Conservation (phyloP, 2,329 filamentous ascomycete species). For the Pseudopithomyces chartarum region DNA sequence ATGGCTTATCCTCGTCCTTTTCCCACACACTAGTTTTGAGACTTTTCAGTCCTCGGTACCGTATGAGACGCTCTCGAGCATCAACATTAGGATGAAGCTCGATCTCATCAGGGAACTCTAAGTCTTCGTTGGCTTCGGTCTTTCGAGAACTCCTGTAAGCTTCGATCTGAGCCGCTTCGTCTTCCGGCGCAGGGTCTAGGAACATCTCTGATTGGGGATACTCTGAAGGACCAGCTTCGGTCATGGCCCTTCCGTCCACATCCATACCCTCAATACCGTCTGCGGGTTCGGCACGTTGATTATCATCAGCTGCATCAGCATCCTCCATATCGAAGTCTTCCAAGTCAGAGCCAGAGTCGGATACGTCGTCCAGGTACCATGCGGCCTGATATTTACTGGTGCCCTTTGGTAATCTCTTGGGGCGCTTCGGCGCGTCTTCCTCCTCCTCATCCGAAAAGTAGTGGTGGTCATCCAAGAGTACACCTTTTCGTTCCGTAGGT, state of each 20-base stretch:
- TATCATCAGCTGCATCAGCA: constrained; percentile 55
- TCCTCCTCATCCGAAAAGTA: constrained; percentile 92
- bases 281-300: constrained; percentile 68
- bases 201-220: constrained; percentile 96
- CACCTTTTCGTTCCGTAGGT: constrained; percentile 70
- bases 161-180: constrained; percentile 81
- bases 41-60: constrained; percentile 92
- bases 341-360: constrained; percentile 83
- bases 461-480: constrained; percentile 93
- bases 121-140: constrained; percentile 83
- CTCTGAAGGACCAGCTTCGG: constrained; percentile 81
- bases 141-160: constrained; percentile 79
- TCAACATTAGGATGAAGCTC: constrained; percentile 87
- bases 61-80: constrained; percentile 80
- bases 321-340: constrained; percentile 66
- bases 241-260: constrained; percentile 61
- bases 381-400: constrained; percentile 94
- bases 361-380: constrained; percentile 86
- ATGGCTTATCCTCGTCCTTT: constrained; percentile 80
- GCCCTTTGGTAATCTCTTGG: constrained; percentile 82
- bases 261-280: constrained; percentile 76
- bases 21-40: constrained; percentile 88
- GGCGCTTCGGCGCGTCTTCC: constrained; percentile 61
- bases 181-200: constrained; percentile 75
- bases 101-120: constrained; percentile 96